A percentile compares a stretch with the other conserved stretches of the same genome.
These are phyloP conservation scores for Sclerotinia nivalis DNA, from an alignment of 2,329 filamentous ascomycete species.

Conservation along the genomic window DNA sequence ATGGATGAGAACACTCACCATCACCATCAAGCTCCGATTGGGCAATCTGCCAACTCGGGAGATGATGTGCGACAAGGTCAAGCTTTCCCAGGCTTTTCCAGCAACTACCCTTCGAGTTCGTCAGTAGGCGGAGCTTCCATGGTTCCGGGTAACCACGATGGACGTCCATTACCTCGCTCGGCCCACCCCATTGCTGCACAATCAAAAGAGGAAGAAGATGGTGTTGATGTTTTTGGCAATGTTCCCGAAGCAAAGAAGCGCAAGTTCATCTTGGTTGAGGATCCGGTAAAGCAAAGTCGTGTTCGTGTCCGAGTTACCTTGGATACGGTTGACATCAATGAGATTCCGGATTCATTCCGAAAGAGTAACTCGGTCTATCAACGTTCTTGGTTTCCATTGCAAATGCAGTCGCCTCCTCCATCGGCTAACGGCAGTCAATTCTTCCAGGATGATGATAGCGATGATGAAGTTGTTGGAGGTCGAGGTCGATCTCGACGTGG, in stretches of 20 bases:
- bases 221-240: conserved; percentile 78
- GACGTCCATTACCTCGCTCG: conserved; percentile 50
- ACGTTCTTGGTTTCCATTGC: conserved; percentile 85
- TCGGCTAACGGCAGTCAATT: conserved; percentile 73
- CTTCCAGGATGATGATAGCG: conserved; percentile 68
- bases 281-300: conserved; percentile 75
- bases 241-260: conserved; percentile 87
- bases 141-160: conserved; percentile 53
- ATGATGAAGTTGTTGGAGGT: conserved; percentile 50
- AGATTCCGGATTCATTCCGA: conserved; percentile 94
- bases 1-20: conserved; percentile 66
- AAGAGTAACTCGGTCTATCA: conserved; percentile 88
- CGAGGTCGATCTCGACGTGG: conserved; percentile 41
- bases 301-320: conserved; percentile 89
- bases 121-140: conserved; percentile 60
- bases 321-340: conserved; percentile 90
- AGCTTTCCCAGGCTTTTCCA: conserved; percentile 70
- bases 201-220: conserved; percentile 46
- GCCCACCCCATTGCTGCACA: conserved; percentile 44
- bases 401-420: conserved; percentile 85
- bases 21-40: conserved; percentile 61
- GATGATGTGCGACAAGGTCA: conserved; percentile 73
- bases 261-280: conserved; percentile 96
- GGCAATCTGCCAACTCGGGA: conserved; percentile 51
- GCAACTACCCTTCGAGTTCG: conserved; percentile 61